phyloP scores from a whole-genome alignment of 225 moss, liverwort and hornwort genomes.

The Neckera pumila region DNA sequence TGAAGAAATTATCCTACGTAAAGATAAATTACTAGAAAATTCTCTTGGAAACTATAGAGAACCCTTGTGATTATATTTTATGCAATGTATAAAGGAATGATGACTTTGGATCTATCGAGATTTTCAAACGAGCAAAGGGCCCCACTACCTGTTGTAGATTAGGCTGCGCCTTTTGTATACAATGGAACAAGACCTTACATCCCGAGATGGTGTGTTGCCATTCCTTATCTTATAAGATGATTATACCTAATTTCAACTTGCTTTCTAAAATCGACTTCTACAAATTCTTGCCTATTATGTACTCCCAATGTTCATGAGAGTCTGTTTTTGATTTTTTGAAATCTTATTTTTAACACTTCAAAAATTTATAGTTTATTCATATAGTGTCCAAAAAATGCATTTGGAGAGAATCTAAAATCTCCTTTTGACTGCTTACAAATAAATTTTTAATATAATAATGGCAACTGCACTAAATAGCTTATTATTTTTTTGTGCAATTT shows the following conservation, averaged over 20 bases:
- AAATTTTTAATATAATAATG: background rate
- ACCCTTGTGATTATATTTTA: background rate
- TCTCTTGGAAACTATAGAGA: accelerated
- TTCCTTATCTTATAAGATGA: background rate
- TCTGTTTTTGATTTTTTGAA: accelerated
- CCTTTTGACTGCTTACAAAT: background rate
- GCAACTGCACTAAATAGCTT: background rate
- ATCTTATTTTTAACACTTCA: no score
- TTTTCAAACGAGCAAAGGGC: accelerated
- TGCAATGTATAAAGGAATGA: background rate
- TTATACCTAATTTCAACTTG: background rate
- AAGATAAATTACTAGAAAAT: background rate
- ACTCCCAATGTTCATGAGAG: no score
- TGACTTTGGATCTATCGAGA: background rate
- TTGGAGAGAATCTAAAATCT: no score
- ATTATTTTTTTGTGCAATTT: no score
- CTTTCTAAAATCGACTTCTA: background rate
- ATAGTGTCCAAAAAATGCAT: background rate
- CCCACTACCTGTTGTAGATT: accelerated
- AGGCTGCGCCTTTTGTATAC: background rate
- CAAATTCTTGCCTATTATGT: no score
- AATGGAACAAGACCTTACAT: background rate
- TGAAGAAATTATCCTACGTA: accelerated
- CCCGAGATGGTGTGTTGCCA: accelerated
- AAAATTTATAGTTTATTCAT: no score